These are phyloP conservation scores for Calamus simplicifolius DNA, from an alignment of 176 grass and related monocot species.

Conservation along the genomic window DNA sequence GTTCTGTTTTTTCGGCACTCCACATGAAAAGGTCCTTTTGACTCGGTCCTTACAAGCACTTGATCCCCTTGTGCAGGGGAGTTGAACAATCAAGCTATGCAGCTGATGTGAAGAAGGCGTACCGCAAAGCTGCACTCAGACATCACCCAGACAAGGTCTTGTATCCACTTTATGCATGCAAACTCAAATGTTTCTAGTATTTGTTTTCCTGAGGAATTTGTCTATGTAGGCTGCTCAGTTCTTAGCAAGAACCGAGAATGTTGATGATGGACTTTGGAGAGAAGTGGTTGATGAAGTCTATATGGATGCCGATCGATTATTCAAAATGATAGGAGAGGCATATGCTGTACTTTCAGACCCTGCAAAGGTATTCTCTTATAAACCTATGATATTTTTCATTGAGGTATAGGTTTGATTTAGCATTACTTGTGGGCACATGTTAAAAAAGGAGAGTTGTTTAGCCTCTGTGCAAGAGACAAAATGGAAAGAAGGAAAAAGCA, in stretches of 20 bases:
- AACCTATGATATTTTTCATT: too few species aligned
- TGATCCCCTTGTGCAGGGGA: conserved; percentile 44
- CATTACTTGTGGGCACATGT: too few species aligned
- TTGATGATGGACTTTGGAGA: conserved; percentile 36
- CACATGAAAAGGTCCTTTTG: not conserved
- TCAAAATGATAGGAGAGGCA: conserved; percentile 85
- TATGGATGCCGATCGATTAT: conserved; percentile 76
- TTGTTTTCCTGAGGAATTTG: conserved; percentile 27
- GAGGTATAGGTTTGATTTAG: too few species aligned
- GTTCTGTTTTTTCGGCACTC: too few species aligned
- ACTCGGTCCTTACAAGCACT: not conserved
- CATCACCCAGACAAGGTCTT: conserved; percentile 84
- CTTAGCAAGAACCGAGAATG: conserved; percentile 68
- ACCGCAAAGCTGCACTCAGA: conserved; percentile 75
- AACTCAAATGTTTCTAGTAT: not conserved
- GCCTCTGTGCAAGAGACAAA: too few species aligned
- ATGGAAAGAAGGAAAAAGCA: too few species aligned
- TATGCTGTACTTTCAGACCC: conserved; percentile 77
- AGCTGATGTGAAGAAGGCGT: conserved; percentile 76
- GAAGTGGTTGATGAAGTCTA: conserved; percentile 41
- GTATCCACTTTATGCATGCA: conserved; percentile 15
- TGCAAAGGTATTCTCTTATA: conserved; percentile 32
- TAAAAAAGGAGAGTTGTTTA: too few species aligned
- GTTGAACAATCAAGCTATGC: conserved; percentile 54
- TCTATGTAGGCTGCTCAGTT: conserved; percentile 52